Evolutionary conservation across 1,139 yeast species (phyloP).

Genomic region (Taiozyma sp.): DNA sequence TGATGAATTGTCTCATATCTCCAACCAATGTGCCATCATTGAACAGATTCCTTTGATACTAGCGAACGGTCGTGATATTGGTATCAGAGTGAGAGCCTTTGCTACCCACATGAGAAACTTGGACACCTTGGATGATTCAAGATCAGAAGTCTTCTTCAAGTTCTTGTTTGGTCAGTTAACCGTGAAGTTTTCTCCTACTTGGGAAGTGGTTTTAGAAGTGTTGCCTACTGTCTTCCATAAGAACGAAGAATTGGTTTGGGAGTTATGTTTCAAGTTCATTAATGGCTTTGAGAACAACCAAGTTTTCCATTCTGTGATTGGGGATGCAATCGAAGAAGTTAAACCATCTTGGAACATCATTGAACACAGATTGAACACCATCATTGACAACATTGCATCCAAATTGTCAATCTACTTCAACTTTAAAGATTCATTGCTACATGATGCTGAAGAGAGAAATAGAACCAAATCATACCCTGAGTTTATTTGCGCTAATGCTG

Average conservation of each 20-base stretch:
- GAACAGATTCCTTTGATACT: conserved; percentile 71
- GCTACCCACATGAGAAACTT: conserved; percentile 42
- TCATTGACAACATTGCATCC: conserved; percentile 23
- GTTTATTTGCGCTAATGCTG: conserved; percentile 41
- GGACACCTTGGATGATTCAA: conserved; percentile 27
- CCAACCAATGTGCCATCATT: conserved; percentile 43
- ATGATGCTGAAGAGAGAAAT: conserved; percentile 11
- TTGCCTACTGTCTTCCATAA: conserved; percentile 43
- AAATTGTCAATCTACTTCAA: conserved; percentile 25
- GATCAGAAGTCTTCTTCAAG: conserved; percentile 41
- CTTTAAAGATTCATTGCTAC: conserved; percentile 8
- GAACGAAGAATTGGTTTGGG: conserved; percentile 52
- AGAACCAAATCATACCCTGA: conserved; percentile 24
- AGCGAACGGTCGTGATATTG: conserved; percentile 69
- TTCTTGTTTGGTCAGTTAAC: conserved; percentile 71
- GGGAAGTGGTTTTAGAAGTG: conserved; percentile 69
- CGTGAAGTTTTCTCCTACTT: conserved; percentile 76
- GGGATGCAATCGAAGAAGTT: conserved; percentile 7
- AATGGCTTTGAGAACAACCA: conserved; percentile 4
- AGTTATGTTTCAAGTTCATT: conserved; percentile 37
- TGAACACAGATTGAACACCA: conserved; percentile 32
- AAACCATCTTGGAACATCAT: conserved; percentile 26
- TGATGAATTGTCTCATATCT: conserved; percentile 30
- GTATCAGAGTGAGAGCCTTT: conserved; percentile 61
- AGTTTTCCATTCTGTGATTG: conserved; percentile 4